Percentiles rank a stretch among this genome's conserved stretches.
phyloP scores from a whole-genome alignment of 768 basidiomycete genomes.

The Sporobolomyces pararoseus region DNA sequence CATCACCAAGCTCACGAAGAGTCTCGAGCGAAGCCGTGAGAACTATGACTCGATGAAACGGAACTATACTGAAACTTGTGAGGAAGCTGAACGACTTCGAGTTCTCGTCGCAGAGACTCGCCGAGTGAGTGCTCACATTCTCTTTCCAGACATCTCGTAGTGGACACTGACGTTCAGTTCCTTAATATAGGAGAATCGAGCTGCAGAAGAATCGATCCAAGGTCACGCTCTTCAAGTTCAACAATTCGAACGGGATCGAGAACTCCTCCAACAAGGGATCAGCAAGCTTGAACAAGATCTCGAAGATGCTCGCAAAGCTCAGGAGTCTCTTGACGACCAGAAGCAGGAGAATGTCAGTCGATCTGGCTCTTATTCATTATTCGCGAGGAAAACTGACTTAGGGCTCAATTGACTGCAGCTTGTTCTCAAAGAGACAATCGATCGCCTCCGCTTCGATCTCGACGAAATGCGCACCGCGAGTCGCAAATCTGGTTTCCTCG shows the following conservation, averaged over 20 bases:
- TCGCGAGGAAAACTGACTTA: neutral
- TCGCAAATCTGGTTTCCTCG: conserved; percentile 24
- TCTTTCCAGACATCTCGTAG: conserved; percentile 48
- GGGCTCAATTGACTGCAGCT: conserved; percentile 9
- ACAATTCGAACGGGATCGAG: conserved; percentile 66
- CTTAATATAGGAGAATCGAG: conserved; percentile 69
- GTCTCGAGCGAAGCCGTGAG: conserved; percentile 66
- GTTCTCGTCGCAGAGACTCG: conserved; percentile 31
- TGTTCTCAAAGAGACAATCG: conserved; percentile 90
- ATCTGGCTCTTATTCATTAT: neutral
- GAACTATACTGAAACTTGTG: conserved; percentile 78
- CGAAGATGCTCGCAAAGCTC: conserved; percentile 63
- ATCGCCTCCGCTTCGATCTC: conserved; percentile 87
- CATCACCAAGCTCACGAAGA: conserved; percentile 68
- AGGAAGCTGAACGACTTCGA: conserved; percentile 66
- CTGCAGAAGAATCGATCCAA: conserved; percentile 59
- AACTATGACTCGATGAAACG: conserved; percentile 57
- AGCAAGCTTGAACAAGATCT: conserved; percentile 69
- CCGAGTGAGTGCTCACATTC: conserved; percentile 44
- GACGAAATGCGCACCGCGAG: conserved; percentile 68
- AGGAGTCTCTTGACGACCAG: conserved; percentile 76
- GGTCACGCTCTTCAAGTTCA: conserved; percentile 49
- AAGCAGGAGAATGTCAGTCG: conserved; percentile 77
- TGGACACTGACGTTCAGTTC: conserved; percentile 70
- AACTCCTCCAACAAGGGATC: conserved; percentile 68